Conservation (phyloP, 495 filamentous ascomycete species). For the Clohesyomyces aquaticus region DNA sequence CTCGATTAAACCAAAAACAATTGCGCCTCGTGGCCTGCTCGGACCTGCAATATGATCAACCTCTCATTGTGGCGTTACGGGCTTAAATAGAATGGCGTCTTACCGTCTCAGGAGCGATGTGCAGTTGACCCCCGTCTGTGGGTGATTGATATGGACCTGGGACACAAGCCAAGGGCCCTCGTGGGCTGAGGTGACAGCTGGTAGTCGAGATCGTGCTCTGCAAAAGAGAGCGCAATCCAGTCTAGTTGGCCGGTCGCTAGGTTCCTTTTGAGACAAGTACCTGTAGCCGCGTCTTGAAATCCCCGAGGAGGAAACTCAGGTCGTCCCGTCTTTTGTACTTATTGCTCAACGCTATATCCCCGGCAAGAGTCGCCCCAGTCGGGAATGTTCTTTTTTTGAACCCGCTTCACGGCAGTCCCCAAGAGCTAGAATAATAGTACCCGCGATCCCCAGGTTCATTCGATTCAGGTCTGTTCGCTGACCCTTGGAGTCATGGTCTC, state of each 20-base stretch:
- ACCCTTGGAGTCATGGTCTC: neutral
- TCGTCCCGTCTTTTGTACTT: neutral
- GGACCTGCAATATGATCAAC: neutral
- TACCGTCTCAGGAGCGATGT: conserved; percentile 4
- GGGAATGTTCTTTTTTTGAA: neutral
- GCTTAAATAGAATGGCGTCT: conserved; percentile 3
- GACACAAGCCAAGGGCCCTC: no score
- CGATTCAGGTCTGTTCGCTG: neutral
- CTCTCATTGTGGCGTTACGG: neutral
- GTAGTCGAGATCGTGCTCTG: conserved; percentile 15
- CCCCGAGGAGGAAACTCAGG: neutral
- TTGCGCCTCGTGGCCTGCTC: neutral
- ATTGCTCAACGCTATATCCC: neutral
- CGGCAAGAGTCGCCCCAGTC: neutral
- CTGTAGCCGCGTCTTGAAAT: neutral
- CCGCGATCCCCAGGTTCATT: neutral
- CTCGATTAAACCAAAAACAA: conserved; percentile 1
- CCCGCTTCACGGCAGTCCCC: neutral
- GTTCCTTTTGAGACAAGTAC: conserved; percentile 3
- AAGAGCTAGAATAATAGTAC: neutral
- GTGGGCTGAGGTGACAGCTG: neutral
- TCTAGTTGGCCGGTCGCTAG: conserved; percentile 7
- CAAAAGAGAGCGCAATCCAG: neutral
- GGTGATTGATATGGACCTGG: neutral
- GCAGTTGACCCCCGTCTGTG: neutral